These are phyloP conservation scores for Globisporangium echinulatum DNA, from an alignment of 352 stramenopile species.

Conservation along the genomic window DNA sequence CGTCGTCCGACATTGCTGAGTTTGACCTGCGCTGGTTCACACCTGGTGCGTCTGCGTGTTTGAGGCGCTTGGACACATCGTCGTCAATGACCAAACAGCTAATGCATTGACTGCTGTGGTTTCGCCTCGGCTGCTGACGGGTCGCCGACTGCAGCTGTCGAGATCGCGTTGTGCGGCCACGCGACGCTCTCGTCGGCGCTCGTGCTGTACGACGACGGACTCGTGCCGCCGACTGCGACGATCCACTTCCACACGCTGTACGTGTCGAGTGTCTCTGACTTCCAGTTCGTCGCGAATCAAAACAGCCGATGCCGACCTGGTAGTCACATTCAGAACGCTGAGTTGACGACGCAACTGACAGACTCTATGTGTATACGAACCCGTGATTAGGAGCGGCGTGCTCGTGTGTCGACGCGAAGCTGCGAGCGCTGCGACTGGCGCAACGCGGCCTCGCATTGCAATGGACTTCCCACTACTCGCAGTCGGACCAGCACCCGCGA, in stretches of 20 bases:
- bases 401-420: slow-evolving; percentile 29
- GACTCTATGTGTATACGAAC: not conserved
- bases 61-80: no score
- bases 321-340: no score
- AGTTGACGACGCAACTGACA: slow-evolving; percentile 2
- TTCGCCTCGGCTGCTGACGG: no score
- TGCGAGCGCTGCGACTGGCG: not conserved
- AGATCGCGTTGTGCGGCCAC: slow-evolving; percentile 91
- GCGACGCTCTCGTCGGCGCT: slow-evolving; percentile 84
- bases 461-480: slow-evolving; percentile 50
- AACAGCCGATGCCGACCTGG: no score
- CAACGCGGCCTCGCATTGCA: slow-evolving; percentile 14
- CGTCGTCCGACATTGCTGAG: slow-evolving; percentile 12
- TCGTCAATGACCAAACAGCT: no score
- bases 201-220: slow-evolving; percentile 57
- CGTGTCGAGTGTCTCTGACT: slow-evolving; percentile 2
- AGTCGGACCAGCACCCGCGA: slow-evolving; percentile 11
- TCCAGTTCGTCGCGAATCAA: no score
- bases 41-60: slow-evolving; percentile 23
- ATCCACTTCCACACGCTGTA: slow-evolving; percentile 73
- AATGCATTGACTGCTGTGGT: no score
- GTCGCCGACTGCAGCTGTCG: slow-evolving; percentile 16
- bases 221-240: slow-evolving; percentile 23
- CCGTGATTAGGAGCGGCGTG: slow-evolving; percentile 22
- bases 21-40: slow-evolving; percentile 66